Evolutionary conservation across 768 basidiomycete genomes (phyloP).

Genomic region (Favolaschia claudopus): DNA sequence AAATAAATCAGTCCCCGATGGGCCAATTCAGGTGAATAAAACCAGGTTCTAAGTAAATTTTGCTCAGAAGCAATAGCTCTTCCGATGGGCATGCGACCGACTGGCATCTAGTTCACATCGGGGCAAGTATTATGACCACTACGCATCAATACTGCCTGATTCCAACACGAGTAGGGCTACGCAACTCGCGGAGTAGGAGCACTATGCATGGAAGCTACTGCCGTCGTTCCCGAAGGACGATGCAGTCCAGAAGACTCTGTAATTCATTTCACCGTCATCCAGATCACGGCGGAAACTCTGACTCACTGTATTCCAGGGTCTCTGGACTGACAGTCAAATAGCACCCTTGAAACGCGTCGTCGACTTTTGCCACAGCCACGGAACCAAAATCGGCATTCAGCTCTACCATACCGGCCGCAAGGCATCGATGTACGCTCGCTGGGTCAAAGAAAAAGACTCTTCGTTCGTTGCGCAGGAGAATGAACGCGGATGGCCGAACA

Average conservation of each 20-base stretch:
- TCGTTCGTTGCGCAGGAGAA: neutral
- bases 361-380: slow-evolving; percentile 62
- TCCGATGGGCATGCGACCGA: slow-evolving; percentile 75
- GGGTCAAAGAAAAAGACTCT: slow-evolving; percentile 49
- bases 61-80: no score
- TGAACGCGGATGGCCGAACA: slow-evolving; percentile 22
- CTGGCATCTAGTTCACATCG: slow-evolving; percentile 85
- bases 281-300: no score
- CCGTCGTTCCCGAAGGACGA: slow-evolving; percentile 76
- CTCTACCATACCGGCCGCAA: slow-evolving; percentile 69
- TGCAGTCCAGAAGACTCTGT: slow-evolving; percentile 81
- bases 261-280: no score
- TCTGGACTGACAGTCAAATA: slow-evolving; percentile 60
- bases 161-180: slow-evolving; percentile 49
- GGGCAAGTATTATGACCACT: slow-evolving; percentile 46
- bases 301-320: no score
- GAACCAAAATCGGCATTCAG: slow-evolving; percentile 64
- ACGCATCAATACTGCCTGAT: neutral
- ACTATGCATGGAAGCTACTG: slow-evolving; percentile 78
- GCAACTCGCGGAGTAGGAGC: slow-evolving; percentile 76
- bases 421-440: slow-evolving; percentile 58
- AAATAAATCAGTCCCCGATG: slow-evolving; percentile 67
- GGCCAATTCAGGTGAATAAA: slow-evolving; percentile 81
- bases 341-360: slow-evolving; percentile 46
- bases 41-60: neutral